These are phyloP conservation scores for Amanita inopinata DNA, from an alignment of 768 basidiomycete genomes.

Conservation along the genomic window DNA sequence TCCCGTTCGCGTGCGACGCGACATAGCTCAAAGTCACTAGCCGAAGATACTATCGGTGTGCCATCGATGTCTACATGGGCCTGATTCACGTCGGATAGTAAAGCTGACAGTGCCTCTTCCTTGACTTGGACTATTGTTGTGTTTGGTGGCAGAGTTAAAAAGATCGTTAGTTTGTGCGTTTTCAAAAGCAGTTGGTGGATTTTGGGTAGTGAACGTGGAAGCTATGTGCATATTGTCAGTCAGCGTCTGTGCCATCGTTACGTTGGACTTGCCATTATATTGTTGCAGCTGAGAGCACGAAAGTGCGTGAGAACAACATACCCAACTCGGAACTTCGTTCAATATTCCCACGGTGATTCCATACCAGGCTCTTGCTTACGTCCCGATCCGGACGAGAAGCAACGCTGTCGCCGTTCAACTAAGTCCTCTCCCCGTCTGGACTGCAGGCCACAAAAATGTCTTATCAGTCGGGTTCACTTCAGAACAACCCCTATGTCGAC, in stretches of 20 bases:
- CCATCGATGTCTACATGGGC: conserved; percentile 19
- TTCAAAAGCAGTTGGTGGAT: conserved; percentile 62
- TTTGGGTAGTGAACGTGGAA: conserved; percentile 46
- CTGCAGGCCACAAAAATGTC: conserved; percentile 51
- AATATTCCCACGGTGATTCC: background rate
- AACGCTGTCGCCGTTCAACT: conserved; percentile 8
- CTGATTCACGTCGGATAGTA: conserved; percentile 38
- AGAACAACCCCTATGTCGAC: conserved; percentile 46
- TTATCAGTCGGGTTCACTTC: conserved; percentile 38
- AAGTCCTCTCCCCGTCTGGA: conserved; percentile 1
- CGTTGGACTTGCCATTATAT: background rate
- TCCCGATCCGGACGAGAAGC: background rate
- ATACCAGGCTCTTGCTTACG: background rate
- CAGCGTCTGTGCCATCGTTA: background rate
- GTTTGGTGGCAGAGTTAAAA: conserved; percentile 45
- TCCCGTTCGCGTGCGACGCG: conserved; percentile 43
- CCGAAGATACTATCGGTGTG: conserved; percentile 25
- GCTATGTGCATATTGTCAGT: conserved; percentile 22
- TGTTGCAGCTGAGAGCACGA: too few species aligned
- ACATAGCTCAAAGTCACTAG: conserved; percentile 57
- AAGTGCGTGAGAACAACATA: background rate
- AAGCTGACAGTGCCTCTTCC: conserved; percentile 50
- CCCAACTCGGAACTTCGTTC: background rate
- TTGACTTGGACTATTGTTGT: conserved; percentile 52
- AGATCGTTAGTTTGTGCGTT: conserved; percentile 61